Evolutionary conservation across 2,329 filamentous ascomycete genomes (phyloP), one percentile per base, ranked within the genome.

Genomic region (Colletotrichum aenigma): DNA sequence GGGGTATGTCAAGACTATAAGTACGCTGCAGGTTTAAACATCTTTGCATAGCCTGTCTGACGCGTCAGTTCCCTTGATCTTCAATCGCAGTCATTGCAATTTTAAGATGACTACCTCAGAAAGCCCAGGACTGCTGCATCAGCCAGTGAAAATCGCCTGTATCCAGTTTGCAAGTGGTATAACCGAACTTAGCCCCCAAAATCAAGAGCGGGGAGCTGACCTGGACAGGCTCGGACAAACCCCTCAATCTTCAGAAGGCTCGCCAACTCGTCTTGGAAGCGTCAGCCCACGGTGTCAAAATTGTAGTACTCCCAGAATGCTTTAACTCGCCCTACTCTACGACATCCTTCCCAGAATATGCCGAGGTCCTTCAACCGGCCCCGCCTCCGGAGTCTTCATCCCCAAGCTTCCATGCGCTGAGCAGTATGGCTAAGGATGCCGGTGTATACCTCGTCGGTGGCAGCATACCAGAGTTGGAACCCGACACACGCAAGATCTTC

Each of bases 251-350:
- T 76, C 83, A 89, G 18, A 93, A 93, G 83, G 96, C 97, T 12
- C 93, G 94, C 73, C 89, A 89, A 48, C 96, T 96, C 83, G 95
- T 98, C 73, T 90, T 95, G 77, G 93, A 95, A 83, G 96, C 96
- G 5, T 93, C 95, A 24, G 84, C 88, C 32, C 87, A 88, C 4
- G 96, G 96, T 78, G 95, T 96, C 75, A 92, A 94, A 71, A 92
- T 98, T 74, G 93, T 98, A 78, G 95, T 98, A 34, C 91, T 98
- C 21, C 96, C 97, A 36, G 97, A 99, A 88, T 99, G 97, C 89
- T 99, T 99, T 92, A 98, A 99, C 89, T 97, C 95, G 52, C 97
- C 96, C 9, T 99, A 99, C 86, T 97, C 97, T 79, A 95, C 93
- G 78, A 84, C 95, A 81, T 96, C 93, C 89, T 99, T 99, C 86